Conservation (phyloP, 2,329 filamentous ascomycete genomes). For the Sclerotinia spermophila region DNA sequence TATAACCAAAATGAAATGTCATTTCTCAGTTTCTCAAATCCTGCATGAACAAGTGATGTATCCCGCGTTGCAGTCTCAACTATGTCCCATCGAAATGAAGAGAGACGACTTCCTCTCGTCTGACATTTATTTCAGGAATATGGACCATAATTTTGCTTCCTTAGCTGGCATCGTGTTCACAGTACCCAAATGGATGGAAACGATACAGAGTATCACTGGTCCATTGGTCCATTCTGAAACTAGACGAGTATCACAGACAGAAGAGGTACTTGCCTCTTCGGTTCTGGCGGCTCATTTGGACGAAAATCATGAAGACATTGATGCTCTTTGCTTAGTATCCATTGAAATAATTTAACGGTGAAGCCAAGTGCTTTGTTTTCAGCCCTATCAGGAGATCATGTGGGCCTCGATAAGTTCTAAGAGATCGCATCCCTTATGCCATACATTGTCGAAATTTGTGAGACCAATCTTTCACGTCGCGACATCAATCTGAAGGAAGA, state of each 20-base stretch:
- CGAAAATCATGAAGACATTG: not conserved
- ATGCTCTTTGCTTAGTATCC: not conserved
- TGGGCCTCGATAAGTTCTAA: not conserved
- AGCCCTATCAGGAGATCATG: not conserved
- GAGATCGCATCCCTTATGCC: not conserved
- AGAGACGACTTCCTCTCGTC: not conserved
- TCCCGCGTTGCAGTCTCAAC: not conserved
- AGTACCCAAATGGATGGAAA: not conserved
- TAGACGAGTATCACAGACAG: slow-evolving; percentile 3
- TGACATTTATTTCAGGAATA: not conserved
- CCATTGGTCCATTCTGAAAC: slow-evolving; percentile 1
- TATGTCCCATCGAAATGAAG: not conserved
- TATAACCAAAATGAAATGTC: not conserved
- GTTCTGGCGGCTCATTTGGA: not conserved
- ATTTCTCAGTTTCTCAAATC: not conserved
- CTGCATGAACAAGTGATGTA: not conserved
- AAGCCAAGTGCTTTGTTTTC: not conserved
- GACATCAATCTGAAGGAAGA: not conserved
- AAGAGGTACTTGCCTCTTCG: not conserved
- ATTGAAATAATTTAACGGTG: not conserved
- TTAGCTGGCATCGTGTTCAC: not conserved
- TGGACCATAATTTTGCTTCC: not conserved
- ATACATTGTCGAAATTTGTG: not conserved
- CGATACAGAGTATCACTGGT: not conserved
- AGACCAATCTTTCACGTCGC: not conserved